Percentiles rank a stretch among this genome's conserved stretches.
Conservation (phyloP, 2,329 filamentous ascomycete genomes). For the Atkinsonella texensis region DNA sequence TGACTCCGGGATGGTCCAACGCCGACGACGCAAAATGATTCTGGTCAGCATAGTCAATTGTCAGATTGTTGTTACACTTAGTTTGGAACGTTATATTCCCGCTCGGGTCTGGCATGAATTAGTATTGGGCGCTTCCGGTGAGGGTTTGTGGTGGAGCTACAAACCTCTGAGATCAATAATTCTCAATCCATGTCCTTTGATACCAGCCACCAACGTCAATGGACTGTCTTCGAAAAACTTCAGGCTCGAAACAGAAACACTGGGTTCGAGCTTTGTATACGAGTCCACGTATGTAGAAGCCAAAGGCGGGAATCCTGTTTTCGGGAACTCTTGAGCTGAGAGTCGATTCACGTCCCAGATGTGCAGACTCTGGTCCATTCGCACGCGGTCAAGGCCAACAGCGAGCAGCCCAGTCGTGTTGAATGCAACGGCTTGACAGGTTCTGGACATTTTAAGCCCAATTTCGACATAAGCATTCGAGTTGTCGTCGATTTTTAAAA, state of each 20-base stretch:
- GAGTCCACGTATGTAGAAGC: slow-evolving; percentile 42
- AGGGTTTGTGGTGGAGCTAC: slow-evolving; percentile 1
- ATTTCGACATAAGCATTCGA: slow-evolving; percentile 54
- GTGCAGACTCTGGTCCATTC: slow-evolving; percentile 71
- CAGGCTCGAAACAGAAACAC: slow-evolving; percentile 69
- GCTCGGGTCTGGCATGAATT: slow-evolving; percentile 29
- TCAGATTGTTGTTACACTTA: slow-evolving; percentile 57
- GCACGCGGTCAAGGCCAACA: slow-evolving; percentile 67
- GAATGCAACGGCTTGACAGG: slow-evolving; percentile 73
- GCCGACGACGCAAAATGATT: slow-evolving; percentile 79
- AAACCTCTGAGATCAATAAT: slow-evolving; percentile 69
- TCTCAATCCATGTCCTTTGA: slow-evolving; percentile 62
- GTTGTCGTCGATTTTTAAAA: slow-evolving; percentile 61
- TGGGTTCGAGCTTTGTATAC: slow-evolving; percentile 46
- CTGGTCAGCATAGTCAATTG: slow-evolving; percentile 67
- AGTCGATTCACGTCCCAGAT: slow-evolving; percentile 67
- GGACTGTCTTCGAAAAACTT: slow-evolving; percentile 72
- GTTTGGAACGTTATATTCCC: slow-evolving; percentile 49
- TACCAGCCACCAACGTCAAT: slow-evolving; percentile 61
- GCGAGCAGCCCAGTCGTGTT: slow-evolving; percentile 61
- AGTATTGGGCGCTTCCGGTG: not conserved
- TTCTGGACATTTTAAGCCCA: slow-evolving; percentile 61
- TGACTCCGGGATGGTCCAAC: slow-evolving; percentile 59
- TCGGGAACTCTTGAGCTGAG: slow-evolving; percentile 33
- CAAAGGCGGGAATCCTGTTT: slow-evolving; percentile 37